Base-by-base conservation (phyloP, 1,284 basidiomycete species). In the Farysia itapuensis region DNA sequence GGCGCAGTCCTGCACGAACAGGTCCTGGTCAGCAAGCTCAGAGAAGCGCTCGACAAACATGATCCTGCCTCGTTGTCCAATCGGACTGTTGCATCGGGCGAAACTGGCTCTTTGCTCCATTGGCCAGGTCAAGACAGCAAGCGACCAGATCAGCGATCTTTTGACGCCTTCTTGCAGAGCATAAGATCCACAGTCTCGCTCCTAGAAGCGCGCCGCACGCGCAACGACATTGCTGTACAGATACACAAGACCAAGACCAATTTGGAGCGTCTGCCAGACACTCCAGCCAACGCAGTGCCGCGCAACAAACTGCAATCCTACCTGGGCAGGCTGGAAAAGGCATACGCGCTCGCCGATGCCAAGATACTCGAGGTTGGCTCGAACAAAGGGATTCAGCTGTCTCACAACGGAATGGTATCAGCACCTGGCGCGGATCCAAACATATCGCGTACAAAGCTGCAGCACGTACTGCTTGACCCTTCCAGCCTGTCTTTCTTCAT, bases 401-500 rank as follows among this genome's bases (percentile, higher is more conserved):
- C 57, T 9, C 31, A 33, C 11, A 9, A 9, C 18, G 20, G 34
- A 9, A 20, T 11, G 11, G 34, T 22, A 9, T 11, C 31, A 11
- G 29, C 12, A 4, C 43, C 61, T 3, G 52, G 57, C 15, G 49
- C 53, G 7, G 54, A 58, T 19, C 60, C 54, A 6, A 52, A 53
- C 31, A 40, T 46, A n/a, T 51, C 52, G 19, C 48, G 58, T 4
- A 51, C 49, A 32, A 53, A 43, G 28, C 37, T 70, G 4, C 41
- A 44, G 26, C 85, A 89, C 36, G 82, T 96, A 31, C 84, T 97
- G 1, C 81, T 85, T 25, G 91, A 91, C 64, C 90, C 92, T 0
- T 87, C 85, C 22, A 90, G 90, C 0, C 82, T 97, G 1, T 91
- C 89, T 2, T 94, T 94, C 75, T 90, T 94, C 79, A 93, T 96